Conservation (phyloP, 495 filamentous ascomycete species). For the Geoglossum glabrum region DNA sequence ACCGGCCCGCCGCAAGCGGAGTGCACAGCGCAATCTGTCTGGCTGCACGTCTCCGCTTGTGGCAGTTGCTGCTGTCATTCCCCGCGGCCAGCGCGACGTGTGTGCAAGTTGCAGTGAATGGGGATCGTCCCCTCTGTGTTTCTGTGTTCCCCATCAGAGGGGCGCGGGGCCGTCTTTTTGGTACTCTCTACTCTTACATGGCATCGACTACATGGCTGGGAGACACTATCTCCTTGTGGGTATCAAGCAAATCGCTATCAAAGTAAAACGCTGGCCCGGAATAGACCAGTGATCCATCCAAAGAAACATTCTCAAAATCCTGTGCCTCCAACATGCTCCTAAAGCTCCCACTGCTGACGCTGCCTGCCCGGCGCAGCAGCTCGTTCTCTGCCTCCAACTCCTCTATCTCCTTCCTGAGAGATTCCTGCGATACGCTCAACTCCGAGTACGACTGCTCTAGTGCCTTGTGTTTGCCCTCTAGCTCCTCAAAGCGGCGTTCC, state of each 20-base stretch:
- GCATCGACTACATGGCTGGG: neutral
- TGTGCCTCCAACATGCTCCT: neutral
- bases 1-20: no score
- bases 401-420: conserved; percentile 59
- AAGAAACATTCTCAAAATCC: neutral
- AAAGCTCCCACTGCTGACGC: conserved; percentile 6
- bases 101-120: no score
- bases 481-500: conserved; percentile 15
- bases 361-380: conserved; percentile 53
- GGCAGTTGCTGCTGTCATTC: neutral
- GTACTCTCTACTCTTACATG: neutral
- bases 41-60: neutral
- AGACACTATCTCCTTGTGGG: conserved; percentile 1
- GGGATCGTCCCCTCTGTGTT: no score
- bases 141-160: no score
- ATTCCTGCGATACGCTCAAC: conserved; percentile 56
- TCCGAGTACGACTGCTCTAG: conserved; percentile 37
- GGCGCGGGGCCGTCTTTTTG: no score
- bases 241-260: neutral
- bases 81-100: no score
- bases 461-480: conserved; percentile 43
- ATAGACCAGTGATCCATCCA: neutral
- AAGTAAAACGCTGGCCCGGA: neutral
- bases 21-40: neutral
- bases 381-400: conserved; percentile 75